Evolutionary conservation across 352 stramenopile genomes (phyloP), one percentile per base, ranked within the genome.

Genomic region (Globisporangium paddicum): DNA sequence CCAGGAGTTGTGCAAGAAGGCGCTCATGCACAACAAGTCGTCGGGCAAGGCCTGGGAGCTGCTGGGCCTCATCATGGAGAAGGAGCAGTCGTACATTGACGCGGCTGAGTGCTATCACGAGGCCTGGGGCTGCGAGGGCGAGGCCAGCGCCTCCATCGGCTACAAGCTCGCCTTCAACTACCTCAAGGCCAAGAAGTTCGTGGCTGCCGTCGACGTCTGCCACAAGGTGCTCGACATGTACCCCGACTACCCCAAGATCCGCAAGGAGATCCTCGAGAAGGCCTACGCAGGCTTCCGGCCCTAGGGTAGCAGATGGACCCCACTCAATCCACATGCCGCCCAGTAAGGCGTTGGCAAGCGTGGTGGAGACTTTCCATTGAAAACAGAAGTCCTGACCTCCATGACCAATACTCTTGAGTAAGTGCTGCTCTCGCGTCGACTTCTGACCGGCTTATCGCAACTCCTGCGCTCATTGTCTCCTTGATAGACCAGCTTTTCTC

Each of bases 131-230:
- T 93, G 79, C 53, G 80, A 90, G 45, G 79, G 79, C 40, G 84
- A 97, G 62, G 84, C 87, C 0, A 96, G 84, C 26, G 90, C 95
- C 7, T 77, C 71, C 9, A 93, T 97, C 48, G 95, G 90, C 25
- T 98, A 96, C 68, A 98, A 98, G 65, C 72, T 98, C 1, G 93
- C 90, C 6, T 98, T 98, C 70, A 98, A 98, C 63, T 98, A 98
- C 71, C 77, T 98, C 47, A 98, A 98, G 70, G 89, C 92, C 32
- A 93, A 93, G 62, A 89, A 91, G 46, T 94, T 83, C 50, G 87
- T 98, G 9, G 66, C 87, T 18, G 81, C 92, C 14, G 95, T 98
- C 38, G 91, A 98, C 61, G 85, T 98, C 8, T 97, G 90, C 64
- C 75, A 97, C 67, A 97, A 96, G 48, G 90, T 98, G 35, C 77